Evolutionary conservation across 345 rosid genomes (phyloP).

Genomic region (Hibiscus trionum): DNA sequence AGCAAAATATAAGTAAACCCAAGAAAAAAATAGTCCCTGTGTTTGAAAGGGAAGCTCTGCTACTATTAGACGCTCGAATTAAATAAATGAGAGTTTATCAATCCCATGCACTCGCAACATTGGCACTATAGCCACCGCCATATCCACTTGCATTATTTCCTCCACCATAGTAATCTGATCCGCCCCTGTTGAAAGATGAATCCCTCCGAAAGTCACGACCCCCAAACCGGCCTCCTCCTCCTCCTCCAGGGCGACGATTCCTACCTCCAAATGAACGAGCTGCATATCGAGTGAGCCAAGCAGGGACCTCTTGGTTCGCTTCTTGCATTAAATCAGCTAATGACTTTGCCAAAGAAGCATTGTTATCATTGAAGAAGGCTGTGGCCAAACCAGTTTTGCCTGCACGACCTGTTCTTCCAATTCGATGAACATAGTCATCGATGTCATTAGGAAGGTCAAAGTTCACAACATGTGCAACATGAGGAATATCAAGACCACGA

Average conservation of each 20-base stretch:
- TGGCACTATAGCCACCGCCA: conserved; percentile 39
- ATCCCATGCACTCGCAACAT: conserved; percentile 71
- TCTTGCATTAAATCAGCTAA: conserved; percentile 84
- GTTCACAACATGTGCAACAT: not conserved
- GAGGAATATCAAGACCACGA: not conserved
- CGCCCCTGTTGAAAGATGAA: conserved; percentile 43
- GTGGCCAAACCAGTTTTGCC: conserved; percentile 20
- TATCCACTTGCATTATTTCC: conserved; percentile 31
- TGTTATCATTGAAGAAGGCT: conserved; percentile 87
- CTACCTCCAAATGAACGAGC: not conserved
- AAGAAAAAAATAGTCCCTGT: not conserved
- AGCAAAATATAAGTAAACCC: conserved; percentile 9
- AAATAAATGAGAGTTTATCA: conserved; percentile 18
- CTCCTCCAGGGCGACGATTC: conserved; percentile 39
- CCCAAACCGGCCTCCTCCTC: conserved; percentile 71
- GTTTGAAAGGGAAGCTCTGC: conserved; percentile 12
- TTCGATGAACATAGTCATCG: not conserved
- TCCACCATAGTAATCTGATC: conserved; percentile 52
- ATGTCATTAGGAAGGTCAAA: not conserved
- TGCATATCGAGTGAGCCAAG: conserved; percentile 41
- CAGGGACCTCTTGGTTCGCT: conserved; percentile 90
- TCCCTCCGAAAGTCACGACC: conserved; percentile 83
- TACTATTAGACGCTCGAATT: conserved; percentile 12
- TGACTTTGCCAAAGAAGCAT: conserved; percentile 58
- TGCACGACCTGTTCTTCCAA: not conserved